Conservation (phyloP, 495 filamentous ascomycete species). For the Rhypophila decipiens region DNA sequence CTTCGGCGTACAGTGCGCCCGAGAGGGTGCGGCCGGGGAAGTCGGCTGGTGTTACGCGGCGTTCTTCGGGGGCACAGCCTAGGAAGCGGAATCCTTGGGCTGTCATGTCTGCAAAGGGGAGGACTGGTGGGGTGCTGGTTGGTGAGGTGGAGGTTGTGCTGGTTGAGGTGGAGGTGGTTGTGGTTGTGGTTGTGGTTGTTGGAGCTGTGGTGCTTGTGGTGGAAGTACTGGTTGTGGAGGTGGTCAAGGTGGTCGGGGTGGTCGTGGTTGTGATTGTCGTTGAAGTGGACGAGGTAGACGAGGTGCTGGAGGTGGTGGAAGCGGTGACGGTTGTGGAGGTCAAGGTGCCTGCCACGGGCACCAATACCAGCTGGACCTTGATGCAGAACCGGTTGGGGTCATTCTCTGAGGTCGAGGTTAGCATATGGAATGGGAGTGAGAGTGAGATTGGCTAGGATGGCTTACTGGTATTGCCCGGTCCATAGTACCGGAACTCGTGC, state of each 20-base stretch:
- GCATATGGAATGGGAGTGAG: neutral
- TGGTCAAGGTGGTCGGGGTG: constrained; percentile 1
- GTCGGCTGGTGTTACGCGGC: constrained; percentile 16
- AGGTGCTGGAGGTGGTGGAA: neutral
- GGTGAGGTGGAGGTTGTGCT: constrained; percentile 4
- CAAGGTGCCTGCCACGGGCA: neutral
- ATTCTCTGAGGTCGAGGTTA: constrained; percentile 13
- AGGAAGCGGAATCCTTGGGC: constrained; percentile 18
- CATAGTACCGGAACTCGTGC: constrained; percentile 43
- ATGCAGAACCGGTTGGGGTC: constrained; percentile 30
- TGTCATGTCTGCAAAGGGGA: constrained; percentile 19
- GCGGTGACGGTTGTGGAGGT: neutral
- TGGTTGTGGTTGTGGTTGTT: neutral
- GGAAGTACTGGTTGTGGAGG: neutral
- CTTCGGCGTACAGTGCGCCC: constrained; percentile 21
- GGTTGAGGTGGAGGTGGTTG: constrained; percentile 3
- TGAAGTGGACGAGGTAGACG: neutral
- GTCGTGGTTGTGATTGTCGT: neutral
- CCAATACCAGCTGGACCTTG: constrained; percentile 29
- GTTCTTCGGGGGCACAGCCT: constrained; percentile 25
- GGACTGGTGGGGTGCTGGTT: constrained; percentile 2
- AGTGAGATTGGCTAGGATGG: neutral
- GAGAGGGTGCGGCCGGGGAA: constrained; percentile 25
- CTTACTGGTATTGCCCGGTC: constrained; percentile 39
- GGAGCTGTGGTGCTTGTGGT: neutral